phyloP scores from a whole-genome alignment of 2,329 filamentous ascomycete genomes.

The Aspergillus floridensis region DNA sequence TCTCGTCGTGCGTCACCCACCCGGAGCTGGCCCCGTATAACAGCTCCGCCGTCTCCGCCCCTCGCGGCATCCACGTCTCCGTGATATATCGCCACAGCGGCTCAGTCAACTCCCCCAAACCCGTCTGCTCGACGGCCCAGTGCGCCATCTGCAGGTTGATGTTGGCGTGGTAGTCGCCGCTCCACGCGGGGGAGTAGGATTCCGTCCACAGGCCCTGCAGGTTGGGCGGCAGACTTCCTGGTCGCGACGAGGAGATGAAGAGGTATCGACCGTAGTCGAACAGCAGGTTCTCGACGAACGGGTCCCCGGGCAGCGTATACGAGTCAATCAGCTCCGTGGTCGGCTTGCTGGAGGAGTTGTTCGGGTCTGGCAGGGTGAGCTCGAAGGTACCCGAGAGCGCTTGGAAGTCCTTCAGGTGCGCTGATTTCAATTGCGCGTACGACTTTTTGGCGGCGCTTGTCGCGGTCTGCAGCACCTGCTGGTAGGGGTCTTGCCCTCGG shows the following conservation, averaged over 20 bases:
- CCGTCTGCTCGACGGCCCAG: conserved; percentile 56
- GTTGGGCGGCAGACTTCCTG: conserved; percentile 54
- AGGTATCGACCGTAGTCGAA: conserved; percentile 56
- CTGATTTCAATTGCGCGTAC: conserved; percentile 13
- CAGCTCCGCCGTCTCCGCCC: conserved; percentile 52
- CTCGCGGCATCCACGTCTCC: conserved; percentile 54
- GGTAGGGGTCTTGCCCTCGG: conserved; percentile 47
- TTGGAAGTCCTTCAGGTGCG: conserved; percentile 19
- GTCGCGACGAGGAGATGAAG: conserved; percentile 54
- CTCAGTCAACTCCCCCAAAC: conserved; percentile 45
- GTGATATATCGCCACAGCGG: conserved; percentile 55
- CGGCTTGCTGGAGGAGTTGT: conserved; percentile 18
- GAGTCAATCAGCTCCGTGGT: conserved; percentile 31
- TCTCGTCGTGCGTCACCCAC: conserved; percentile 57
- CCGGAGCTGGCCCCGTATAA: conserved; percentile 53
- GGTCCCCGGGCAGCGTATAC: conserved; percentile 43
- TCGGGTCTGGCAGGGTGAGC: conserved; percentile 41
- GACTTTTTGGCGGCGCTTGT: conserved; percentile 7
- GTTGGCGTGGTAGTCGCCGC: conserved; percentile 57
- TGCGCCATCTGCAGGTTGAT: conserved; percentile 64
- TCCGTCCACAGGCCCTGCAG: conserved; percentile 58
- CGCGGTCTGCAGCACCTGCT: conserved; percentile 34
- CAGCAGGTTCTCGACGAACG: conserved; percentile 52
- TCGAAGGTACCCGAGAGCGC: conserved; percentile 25
- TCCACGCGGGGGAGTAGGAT: conserved; percentile 48